phyloP scores from a whole-genome alignment of 2,329 filamentous ascomycete species.

The Aspergillus melleus region DNA sequence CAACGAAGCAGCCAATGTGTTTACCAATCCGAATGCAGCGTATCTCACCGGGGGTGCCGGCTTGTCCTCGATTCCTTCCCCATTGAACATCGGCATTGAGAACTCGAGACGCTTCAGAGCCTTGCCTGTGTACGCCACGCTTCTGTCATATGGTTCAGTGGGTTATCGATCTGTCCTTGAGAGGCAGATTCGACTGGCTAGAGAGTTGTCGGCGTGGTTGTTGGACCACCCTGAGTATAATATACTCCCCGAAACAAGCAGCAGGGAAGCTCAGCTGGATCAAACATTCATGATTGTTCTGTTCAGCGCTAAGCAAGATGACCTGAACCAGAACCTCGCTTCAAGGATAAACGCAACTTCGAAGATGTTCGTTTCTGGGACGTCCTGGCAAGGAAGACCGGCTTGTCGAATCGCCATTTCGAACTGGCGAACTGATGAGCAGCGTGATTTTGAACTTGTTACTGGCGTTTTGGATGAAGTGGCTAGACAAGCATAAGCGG shows the following conservation, averaged over 20 bases:
- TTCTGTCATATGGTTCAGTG: conserved; percentile 69
- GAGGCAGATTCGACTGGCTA: conserved; percentile 70
- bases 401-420: conserved; percentile 83
- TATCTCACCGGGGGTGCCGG: conserved; percentile 60
- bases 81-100: conserved; percentile 82
- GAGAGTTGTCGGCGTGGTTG: conserved; percentile 66
- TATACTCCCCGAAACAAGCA: conserved; percentile 56
- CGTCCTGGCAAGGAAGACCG: conserved; percentile 69
- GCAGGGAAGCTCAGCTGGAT: conserved; percentile 46
- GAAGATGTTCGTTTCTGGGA: conserved; percentile 80
- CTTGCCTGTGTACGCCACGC: conserved; percentile 80
- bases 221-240: conserved; percentile 63
- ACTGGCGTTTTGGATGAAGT: conserved; percentile 60
- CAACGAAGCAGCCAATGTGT: conserved; percentile 61
- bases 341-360: conserved; percentile 70
- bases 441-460: conserved; percentile 67
- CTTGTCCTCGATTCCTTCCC: conserved; percentile 64
- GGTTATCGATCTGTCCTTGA: conserved; percentile 71
- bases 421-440: conserved; percentile 75
- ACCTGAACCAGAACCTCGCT: conserved; percentile 66
- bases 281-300: conserved; percentile 70
- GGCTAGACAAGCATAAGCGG: conserved; percentile 21
- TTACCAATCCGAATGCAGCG: conserved; percentile 80
- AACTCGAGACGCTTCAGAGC: conserved; percentile 91
- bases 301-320: conserved; percentile 69